Conservation (phyloP, 2,329 filamentous ascomycete genomes). For the Microcyclosporella mali region DNA sequence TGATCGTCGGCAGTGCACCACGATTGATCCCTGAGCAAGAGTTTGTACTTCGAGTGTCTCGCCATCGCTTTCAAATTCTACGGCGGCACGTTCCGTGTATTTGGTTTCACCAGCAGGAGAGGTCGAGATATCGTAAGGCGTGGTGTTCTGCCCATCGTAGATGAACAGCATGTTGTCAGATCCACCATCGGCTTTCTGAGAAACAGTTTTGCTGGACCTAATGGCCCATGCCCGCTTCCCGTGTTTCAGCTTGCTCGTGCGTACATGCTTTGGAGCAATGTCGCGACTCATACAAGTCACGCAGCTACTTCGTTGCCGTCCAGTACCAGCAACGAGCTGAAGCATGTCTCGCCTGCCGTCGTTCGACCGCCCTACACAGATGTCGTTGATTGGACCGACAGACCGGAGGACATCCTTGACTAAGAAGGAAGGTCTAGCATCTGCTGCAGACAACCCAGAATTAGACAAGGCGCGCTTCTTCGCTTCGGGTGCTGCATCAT, state of each 20-base stretch:
- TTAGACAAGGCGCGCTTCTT: constrained; percentile 34
- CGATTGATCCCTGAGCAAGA: constrained; percentile 70
- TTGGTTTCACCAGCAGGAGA: constrained; percentile 8
- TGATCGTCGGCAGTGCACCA: constrained; percentile 80
- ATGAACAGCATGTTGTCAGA: constrained; percentile 29
- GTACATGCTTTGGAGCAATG: constrained; percentile 66
- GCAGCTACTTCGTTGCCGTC: constrained; percentile 59
- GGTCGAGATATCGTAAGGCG: constrained; percentile 20
- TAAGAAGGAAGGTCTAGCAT: constrained; percentile 59
- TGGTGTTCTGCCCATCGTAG: constrained; percentile 25
- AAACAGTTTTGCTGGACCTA: constrained; percentile 24
- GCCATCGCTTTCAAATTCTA: constrained; percentile 88
- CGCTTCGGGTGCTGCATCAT: constrained; percentile 51
- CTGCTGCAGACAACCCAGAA: constrained; percentile 40
- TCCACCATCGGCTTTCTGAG: too few species aligned
- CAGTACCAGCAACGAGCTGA: constrained; percentile 53
- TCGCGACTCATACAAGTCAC: constrained; percentile 72
- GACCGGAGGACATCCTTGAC: constrained; percentile 71
- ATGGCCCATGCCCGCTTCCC: constrained; percentile 78
- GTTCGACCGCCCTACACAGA: constrained; percentile 59
- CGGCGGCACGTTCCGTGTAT: constrained; percentile 56
- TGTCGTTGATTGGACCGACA: constrained; percentile 70
- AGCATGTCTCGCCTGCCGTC: constrained; percentile 34
- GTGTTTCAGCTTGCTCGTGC: constrained; percentile 64
- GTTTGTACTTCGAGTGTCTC: constrained; percentile 79